These are phyloP conservation scores for Aspergillus panamensis DNA, from an alignment of 495 filamentous ascomycete genomes.

Conservation along the genomic window DNA sequence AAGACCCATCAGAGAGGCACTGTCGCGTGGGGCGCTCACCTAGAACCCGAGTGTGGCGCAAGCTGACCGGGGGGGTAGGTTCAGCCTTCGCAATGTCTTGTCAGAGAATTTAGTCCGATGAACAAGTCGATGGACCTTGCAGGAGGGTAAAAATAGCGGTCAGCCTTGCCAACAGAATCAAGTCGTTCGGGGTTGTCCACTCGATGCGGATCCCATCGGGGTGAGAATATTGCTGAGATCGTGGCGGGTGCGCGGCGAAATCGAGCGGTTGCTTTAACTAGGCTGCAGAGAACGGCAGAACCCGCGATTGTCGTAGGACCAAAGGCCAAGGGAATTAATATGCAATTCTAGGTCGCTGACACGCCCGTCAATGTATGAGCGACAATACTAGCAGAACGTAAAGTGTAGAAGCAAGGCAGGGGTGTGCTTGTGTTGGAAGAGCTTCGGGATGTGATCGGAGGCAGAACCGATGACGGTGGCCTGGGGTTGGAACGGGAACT, in stretches of 20 bases:
- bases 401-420: constrained; percentile 11
- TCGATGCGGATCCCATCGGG: constrained; percentile 23
- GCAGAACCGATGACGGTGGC: constrained; percentile 1
- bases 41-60: constrained; percentile 48
- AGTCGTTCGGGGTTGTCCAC: constrained; percentile 6
- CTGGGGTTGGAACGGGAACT: background rate
- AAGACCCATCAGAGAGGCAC: constrained; percentile 19
- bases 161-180: constrained; percentile 19
- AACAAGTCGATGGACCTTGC: constrained; percentile 14
- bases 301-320: constrained; percentile 11
- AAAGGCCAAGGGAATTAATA: constrained; percentile 11
- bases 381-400: constrained; percentile 1
- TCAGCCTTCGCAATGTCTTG: constrained; percentile 36
- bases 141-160: constrained; percentile 27
- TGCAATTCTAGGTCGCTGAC: constrained; percentile 12
- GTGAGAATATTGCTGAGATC: constrained; percentile 9
- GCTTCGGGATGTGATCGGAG: background rate
- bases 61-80: constrained; percentile 41
- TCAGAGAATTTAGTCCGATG: constrained; percentile 21
- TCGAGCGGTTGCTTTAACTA: constrained; percentile 12
- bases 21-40: constrained; percentile 44
- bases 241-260: constrained; percentile 18
- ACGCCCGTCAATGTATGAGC: constrained; percentile 16
- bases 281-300: constrained; percentile 20
- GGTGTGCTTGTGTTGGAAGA: background rate